Base-by-base conservation (phyloP, 2,329 filamentous ascomycete species). In the Zymoseptoria crescenta region DNA sequence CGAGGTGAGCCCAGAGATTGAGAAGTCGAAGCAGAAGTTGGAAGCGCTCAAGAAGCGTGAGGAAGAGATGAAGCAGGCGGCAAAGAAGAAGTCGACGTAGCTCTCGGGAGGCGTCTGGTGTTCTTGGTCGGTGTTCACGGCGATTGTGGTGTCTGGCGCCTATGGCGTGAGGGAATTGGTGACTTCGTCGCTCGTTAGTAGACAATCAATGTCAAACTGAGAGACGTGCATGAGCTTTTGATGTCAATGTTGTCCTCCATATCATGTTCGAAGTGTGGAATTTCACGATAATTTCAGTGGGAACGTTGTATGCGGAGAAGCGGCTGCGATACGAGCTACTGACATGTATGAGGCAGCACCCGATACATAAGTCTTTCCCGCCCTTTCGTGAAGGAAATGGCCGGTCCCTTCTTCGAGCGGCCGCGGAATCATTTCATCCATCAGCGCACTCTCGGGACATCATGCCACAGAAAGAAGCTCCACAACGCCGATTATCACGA, bases 341-440 rank as follows among this genome's bases (percentile, higher is more conserved):
- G 2, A 24, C 41, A 51, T 54, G 41, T 49, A 41, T 55, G 51
- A n/a, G n/a, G 49, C 51, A 57, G 51, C 58, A 59, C 55, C 59
- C 55, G 50, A 56, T 59, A 59, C 53, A 61, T 41, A 57, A 60
- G 56, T 56, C 54, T 56, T 59, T 56, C 52, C 35, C 54, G 52
- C 24, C 56, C 20, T 57, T 62, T 57, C 56, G 59, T 60, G 55
- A 59, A 45, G n/a, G 13, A 45, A 45, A 30, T 29, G 29, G 27
- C 51, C 30, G 58, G 56, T 63, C 59, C 54, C 53, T 58, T 66
- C 64, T 60, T 66, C 62, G 57, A 66, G 62, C 57, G 50, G 35
- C 45, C 29, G 52, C 49, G 57, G 49, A 56, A 58, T 55, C 54
- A 52, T 55, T 10, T 54, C n/a, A 57, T 60, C 54, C 51, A 13